phyloP scores from a whole-genome alignment of 2,329 filamentous ascomycete species.

The Venturia aucupariae region DNA sequence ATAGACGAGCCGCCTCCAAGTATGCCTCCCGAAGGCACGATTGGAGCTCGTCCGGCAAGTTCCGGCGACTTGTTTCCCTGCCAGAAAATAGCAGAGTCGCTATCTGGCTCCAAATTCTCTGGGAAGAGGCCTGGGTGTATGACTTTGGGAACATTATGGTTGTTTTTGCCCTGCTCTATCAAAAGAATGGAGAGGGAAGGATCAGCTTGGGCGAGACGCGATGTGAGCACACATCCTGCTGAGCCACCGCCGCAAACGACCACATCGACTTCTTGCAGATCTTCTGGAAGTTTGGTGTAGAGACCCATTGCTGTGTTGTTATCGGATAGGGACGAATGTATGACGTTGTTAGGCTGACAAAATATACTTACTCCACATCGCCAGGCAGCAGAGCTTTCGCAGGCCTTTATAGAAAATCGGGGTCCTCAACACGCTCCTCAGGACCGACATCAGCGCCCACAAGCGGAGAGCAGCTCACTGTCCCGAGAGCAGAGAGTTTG shows the following conservation, averaged over 20 bases:
- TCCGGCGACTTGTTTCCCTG: conserved; percentile 37
- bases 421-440: background rate
- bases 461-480: background rate
- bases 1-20: conserved; percentile 49
- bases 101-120: conserved; percentile 38
- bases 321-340: background rate
- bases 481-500: background rate
- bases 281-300: conserved; percentile 29
- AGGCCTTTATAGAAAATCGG: background rate
- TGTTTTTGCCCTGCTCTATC: conserved; percentile 46
- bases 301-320: conserved; percentile 18
- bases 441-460: background rate
- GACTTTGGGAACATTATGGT: conserved; percentile 41
- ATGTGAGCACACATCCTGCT: conserved; percentile 42
- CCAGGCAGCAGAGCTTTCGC: background rate
- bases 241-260: conserved; percentile 40
- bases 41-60: conserved; percentile 37
- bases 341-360: background rate
- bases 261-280: conserved; percentile 39
- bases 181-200: conserved; percentile 42
- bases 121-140: conserved; percentile 43
- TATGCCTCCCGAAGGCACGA: conserved; percentile 30
- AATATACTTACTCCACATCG: background rate
- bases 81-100: conserved; percentile 45
- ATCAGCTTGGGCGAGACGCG: conserved; percentile 42